Evolutionary conservation across 768 basidiomycete species (phyloP).

Genomic region (Vararia minispora): DNA sequence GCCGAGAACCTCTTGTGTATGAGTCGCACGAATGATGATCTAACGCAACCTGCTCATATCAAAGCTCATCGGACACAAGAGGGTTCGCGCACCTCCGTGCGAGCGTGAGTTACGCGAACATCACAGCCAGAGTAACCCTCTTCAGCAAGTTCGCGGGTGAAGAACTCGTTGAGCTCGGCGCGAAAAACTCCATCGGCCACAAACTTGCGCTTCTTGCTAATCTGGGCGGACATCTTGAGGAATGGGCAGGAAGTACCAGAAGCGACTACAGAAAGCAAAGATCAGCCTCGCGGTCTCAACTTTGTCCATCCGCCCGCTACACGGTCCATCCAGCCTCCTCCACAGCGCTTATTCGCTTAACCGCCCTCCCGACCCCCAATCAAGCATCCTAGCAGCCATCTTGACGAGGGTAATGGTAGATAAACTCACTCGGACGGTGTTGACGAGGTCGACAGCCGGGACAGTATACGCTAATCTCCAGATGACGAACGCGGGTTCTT

Average conservation of each 20-base stretch:
- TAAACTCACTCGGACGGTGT: too few relatives aligned
- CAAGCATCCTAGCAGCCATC: too few relatives aligned
- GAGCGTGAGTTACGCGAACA: constrained; percentile 97
- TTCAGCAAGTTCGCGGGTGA: constrained; percentile 94
- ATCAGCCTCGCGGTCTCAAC: not conserved
- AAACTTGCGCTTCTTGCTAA: constrained; percentile 99
- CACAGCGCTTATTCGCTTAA: too few relatives aligned
- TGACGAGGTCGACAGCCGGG: too few relatives aligned
- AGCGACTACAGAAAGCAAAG: not conserved
- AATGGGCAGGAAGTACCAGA: constrained; percentile 12
- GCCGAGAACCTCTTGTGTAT: constrained; percentile 97
- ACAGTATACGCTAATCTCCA: too few relatives aligned
- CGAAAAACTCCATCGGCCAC: constrained; percentile 98
- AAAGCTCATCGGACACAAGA: not conserved
- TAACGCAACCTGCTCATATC: constrained; percentile 17
- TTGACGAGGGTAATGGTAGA: too few relatives aligned
- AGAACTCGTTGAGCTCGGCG: constrained; percentile 99
- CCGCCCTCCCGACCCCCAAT: too few relatives aligned
- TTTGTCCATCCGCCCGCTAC: constrained; percentile 5
- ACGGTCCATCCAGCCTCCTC: constrained; percentile 9
- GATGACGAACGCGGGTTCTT: too few relatives aligned
- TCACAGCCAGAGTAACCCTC: constrained; percentile 99
- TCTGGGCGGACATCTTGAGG: constrained; percentile 66
- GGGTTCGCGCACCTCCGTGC: constrained; percentile 68
- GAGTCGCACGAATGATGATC: constrained; percentile 99